Evolutionary conservation across 305 asterid genomes (phyloP).

Genomic region (Withania somnifera): DNA sequence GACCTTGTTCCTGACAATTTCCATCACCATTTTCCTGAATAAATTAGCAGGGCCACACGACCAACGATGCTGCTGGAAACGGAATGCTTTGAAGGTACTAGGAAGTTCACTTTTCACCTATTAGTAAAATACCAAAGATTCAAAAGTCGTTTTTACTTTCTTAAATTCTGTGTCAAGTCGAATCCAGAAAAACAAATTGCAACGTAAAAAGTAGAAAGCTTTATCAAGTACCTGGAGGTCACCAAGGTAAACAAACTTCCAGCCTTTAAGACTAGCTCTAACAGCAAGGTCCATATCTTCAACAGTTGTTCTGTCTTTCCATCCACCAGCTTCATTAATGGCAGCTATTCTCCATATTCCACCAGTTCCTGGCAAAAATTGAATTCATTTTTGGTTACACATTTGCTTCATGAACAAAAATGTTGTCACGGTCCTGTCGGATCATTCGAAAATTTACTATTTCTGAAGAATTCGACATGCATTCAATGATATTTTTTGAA

Average conservation of each 20-base stretch:
- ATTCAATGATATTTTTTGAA: no score
- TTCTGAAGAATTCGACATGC: no score
- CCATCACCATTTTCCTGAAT: conserved; percentile 55
- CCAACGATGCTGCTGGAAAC: conserved; percentile 61
- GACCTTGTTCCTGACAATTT: conserved; percentile 42
- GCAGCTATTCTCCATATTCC: conserved; percentile 56
- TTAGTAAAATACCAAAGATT: no score
- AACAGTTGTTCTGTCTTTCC: conserved; percentile 58
- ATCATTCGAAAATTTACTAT: not conserved
- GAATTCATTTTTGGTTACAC: not conserved
- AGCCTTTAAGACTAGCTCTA: conserved; percentile 52
- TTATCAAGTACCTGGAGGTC: conserved; percentile 37
- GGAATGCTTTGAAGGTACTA: conserved; percentile 54
- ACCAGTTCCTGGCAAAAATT: conserved; percentile 40
- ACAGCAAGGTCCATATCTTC: conserved; percentile 65
- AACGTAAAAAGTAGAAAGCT: no score
- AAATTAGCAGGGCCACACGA: conserved; percentile 64
- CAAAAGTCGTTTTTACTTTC: no score
- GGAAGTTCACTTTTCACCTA: conserved; percentile 52
- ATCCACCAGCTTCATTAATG: conserved; percentile 53
- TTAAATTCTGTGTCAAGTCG: no score
- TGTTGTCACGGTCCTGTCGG: not conserved
- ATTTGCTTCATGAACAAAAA: not conserved
- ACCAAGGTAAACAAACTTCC: conserved; percentile 52
- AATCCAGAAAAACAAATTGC: no score